These are phyloP conservation scores for Didymella arachidicola DNA, from an alignment of 2,329 filamentous ascomycete genomes.

Conservation along the genomic window DNA sequence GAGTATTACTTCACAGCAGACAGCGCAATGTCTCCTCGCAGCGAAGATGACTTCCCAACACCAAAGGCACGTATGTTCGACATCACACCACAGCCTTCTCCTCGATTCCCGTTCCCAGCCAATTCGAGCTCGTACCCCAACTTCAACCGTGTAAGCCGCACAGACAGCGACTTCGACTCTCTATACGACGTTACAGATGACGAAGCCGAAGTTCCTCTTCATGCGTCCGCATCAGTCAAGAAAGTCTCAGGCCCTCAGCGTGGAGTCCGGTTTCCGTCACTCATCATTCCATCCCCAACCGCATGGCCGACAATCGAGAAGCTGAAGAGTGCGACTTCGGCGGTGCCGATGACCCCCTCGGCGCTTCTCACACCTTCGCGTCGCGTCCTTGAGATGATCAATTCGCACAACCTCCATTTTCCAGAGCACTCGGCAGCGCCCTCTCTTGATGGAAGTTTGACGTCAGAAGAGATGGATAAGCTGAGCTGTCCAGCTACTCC, in stretches of 20 bases:
- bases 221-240: constrained; percentile 62
- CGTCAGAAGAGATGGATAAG: constrained; percentile 84
- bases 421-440: constrained; percentile 82
- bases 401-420: constrained; percentile 64
- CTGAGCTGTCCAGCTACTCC: constrained; percentile 88
- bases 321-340: constrained; percentile 64
- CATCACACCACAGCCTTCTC: constrained; percentile 55
- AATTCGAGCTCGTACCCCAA: constrained; percentile 52
- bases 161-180: constrained; percentile 80
- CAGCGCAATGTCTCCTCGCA: constrained; percentile 52
- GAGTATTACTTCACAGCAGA: constrained; percentile 54
- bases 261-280: constrained; percentile 62
- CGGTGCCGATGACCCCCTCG: constrained; percentile 51
- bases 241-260: constrained; percentile 45
- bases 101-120: constrained; percentile 60
- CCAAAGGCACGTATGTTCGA: constrained; percentile 72
- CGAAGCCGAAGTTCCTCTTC: constrained; percentile 65
- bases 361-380: constrained; percentile 78
- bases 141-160: constrained; percentile 71
- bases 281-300: constrained; percentile 66
- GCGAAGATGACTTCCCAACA: constrained; percentile 71
- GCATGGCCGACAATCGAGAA: constrained; percentile 65
- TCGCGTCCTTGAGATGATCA: constrained; percentile 75
- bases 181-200: constrained; percentile 86
- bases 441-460: constrained; percentile 87